Base-by-base conservation (phyloP, 345 rosid genomes). In the Syzygium aromaticum region DNA sequence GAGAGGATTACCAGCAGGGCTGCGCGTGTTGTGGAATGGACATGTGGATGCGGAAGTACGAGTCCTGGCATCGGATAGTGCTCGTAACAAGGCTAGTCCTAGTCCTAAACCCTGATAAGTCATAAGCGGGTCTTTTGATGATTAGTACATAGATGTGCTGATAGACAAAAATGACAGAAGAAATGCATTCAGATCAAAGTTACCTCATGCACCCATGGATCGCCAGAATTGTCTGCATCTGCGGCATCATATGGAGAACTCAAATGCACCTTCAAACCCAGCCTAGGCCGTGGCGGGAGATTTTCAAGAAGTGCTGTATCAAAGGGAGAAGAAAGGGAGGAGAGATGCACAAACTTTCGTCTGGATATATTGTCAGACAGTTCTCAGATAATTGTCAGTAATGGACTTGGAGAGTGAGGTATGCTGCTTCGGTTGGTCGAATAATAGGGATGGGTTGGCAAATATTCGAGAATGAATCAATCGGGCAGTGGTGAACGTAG, bases 351-450 rank as follows among this genome's bases (percentile, higher is more conserved):
- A 57, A 9, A 0, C 2, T 0, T 0, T 8, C 3, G 13, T 6
- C 63, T 27, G 1, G 28, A n/a, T 0, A 10, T 2, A 23, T 6
- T n/a, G n/a, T 23, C 28, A 0, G 6, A 3, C 6, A 23, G 28
- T 57, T 57, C 63, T 57, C 23, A n/a, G 28, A 57, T 57, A 23
- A 28, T 57, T 23, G 63, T 57, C 13, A 1, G 28, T 57, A 23
- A 57, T 0, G 13, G 63, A 23, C 28, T 1, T 13, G 9, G 5
- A 56, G 61, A 3, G 14, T 23, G 10, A 56, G 63, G 61, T 27
- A 22, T 23, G 63, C 63, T 23, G 63, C n/a, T 23, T 10, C 13
- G 3, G 1, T 2, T 23, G 63, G 63, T 56, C n/a, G n/a, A 56
- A 9, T 56, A 23, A 56, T 56, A 10, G n/a, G 63, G 63, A 56